Conservation (phyloP, 495 filamentous ascomycete genomes). For the Aspergillus saccharolyticus region DNA sequence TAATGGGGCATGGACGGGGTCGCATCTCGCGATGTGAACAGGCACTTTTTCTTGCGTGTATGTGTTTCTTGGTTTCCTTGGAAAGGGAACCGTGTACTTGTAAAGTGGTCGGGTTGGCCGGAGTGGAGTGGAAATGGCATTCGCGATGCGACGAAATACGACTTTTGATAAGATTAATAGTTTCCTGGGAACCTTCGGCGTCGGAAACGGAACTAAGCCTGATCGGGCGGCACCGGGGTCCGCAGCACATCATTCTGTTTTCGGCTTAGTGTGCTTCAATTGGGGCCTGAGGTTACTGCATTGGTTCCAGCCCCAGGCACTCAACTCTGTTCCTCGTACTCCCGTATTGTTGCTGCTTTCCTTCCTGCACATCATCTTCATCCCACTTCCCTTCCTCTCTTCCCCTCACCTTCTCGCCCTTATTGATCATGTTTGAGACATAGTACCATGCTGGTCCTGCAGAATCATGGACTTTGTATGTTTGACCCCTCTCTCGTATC, state of each 20-base stretch:
- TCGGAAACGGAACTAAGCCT: background rate
- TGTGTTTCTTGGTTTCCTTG: too few species aligned
- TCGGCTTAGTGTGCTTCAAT: background rate
- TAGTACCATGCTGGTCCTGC: slow-evolving; percentile 31
- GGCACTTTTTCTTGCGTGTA: background rate
- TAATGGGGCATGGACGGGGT: slow-evolving; percentile 18
- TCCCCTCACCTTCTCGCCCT: too few species aligned
- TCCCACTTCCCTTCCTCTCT: background rate
- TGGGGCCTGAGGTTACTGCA: too few species aligned
- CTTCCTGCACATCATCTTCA: background rate
- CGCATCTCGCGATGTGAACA: slow-evolving; percentile 33
- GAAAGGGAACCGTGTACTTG: too few species aligned
- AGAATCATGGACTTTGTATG: slow-evolving; percentile 42
- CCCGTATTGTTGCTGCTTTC: background rate
- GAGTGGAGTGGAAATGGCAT: too few species aligned
- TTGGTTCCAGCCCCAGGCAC: background rate
- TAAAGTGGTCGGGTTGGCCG: too few species aligned
- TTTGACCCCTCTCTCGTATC: slow-evolving; percentile 2
- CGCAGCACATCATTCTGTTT: background rate
- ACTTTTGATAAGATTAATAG: too few species aligned
- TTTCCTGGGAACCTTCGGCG: too few species aligned
- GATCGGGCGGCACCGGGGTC: background rate
- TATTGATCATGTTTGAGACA: slow-evolving; percentile 8
- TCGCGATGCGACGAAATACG: background rate
- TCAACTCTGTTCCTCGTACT: background rate